These are phyloP conservation scores for Phellinidium pouzarii DNA, from an alignment of 1,284 basidiomycete species.

Conservation along the genomic window DNA sequence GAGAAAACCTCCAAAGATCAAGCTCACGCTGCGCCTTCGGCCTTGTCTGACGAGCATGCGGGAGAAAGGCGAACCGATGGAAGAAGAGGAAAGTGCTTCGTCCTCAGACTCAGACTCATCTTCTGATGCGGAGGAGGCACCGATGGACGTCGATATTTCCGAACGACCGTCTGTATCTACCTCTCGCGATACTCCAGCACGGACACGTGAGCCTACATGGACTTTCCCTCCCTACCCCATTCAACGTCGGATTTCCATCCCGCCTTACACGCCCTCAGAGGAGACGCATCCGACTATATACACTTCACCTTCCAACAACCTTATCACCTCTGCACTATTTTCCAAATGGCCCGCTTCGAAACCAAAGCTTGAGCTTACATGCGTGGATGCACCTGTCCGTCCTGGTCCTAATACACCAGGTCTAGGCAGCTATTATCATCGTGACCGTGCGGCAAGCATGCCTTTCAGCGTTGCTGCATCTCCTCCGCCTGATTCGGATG, in stretches of 20 bases:
- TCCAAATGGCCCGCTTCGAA: constrained; percentile 8
- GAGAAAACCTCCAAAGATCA: constrained; percentile 50
- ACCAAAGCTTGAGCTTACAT: constrained; percentile 11
- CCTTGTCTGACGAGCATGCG: constrained; percentile 35
- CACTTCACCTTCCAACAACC: constrained; percentile 1
- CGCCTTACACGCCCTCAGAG: constrained; percentile 41
- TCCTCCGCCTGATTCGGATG: constrained; percentile 60
- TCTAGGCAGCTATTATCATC: background rate
- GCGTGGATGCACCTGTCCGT: constrained; percentile 1
- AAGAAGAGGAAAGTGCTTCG: background rate
- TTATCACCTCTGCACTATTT: background rate
- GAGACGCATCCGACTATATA: constrained; percentile 6
- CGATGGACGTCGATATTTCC: constrained; percentile 21
- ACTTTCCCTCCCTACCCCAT: constrained; percentile 34
- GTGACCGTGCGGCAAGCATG: constrained; percentile 9
- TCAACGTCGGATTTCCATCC: constrained; percentile 43
- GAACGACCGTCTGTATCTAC: background rate
- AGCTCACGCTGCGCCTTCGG: constrained; percentile 57
- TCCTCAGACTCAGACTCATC: constrained; percentile 20
- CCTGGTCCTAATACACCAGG: background rate
- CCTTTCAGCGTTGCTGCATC: constrained; percentile 49
- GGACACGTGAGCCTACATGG: constrained; percentile 19
- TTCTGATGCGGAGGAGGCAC: constrained; percentile 23
- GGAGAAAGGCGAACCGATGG: constrained; percentile 20
- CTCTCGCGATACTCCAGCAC: background rate